Base-by-base conservation (phyloP, 768 basidiomycete species). In the Termitomyces bulborhizus region DNA sequence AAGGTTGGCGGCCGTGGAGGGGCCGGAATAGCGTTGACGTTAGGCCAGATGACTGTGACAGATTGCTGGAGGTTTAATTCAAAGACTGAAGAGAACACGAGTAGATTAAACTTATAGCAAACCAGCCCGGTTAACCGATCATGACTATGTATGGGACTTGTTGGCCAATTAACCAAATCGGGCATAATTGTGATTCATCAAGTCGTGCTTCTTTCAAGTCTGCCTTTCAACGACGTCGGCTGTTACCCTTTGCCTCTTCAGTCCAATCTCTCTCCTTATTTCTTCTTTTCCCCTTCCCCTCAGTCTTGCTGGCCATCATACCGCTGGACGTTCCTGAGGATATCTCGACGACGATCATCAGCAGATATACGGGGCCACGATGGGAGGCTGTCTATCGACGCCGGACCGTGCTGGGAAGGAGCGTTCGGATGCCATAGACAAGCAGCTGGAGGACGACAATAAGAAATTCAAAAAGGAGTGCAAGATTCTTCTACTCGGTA, bases 401-500 rank as follows among this genome's bases (percentile, higher is more conserved):
- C 67, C 70, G 31, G 84, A 86, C 71, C 77, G 75, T 54, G 77
- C 75, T 31, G 84, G 78, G 60, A 82, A 79, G 67, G 78, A 81
- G 48, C 77, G 76, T 67, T 87, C 85, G 18, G 85, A 86, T 67
- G 74, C 76, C 64, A 94, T 94, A 62, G 92, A 94, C 77, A 82
- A 79, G 58, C 80, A 83, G 69, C 81, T 94, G 53, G 91, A 94
- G 65, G 92, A 94, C 73, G 94, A 96, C 69, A 80, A 79, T 12
- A 84, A 82, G 68, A 85, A 80, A 68, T 88, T 88, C 61, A 86
- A 86, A 69, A 84, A 85, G 63, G 94, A 95, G 67, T 94, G 91
- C 76, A 96, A 96, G 80, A 94, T 97, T 60, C 72, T 97, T 21
- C 73, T 97, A 6, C 77, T 97, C 11, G 94, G 93, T 90, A 57